Conservation (phyloP, 202 grass and related monocot genomes). For the Musa balbisiana region DNA sequence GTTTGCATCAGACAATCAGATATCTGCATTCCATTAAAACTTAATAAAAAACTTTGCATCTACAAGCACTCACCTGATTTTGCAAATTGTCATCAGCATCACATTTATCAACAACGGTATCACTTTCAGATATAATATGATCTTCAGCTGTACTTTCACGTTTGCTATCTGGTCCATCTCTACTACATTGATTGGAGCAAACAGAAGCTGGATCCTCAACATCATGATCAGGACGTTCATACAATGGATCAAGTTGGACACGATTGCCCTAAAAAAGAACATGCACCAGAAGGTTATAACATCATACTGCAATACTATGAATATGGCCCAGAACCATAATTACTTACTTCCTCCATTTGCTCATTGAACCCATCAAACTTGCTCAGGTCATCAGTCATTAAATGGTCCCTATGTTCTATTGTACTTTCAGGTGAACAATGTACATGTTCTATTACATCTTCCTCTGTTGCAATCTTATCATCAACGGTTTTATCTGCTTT, state of each 20-base stretch:
- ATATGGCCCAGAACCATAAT: neutral
- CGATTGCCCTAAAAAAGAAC: neutral
- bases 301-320: neutral
- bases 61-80: slow-evolving; percentile 32
- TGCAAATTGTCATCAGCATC: slow-evolving; percentile 23
- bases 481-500: slow-evolving; percentile 21
- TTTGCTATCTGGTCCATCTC: slow-evolving; percentile 19
- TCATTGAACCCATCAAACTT: neutral
- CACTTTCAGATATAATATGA: neutral
- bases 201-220: slow-evolving; percentile 18
- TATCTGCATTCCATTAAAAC: neutral
- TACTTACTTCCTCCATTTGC: slow-evolving; percentile 10
- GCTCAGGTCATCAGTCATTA: neutral
- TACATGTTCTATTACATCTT: slow-evolving; percentile 21
- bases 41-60: neutral
- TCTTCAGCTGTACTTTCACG: neutral
- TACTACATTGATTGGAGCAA: slow-evolving; percentile 12
- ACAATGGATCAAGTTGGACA: neutral
- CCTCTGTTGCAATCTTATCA: slow-evolving; percentile 14
- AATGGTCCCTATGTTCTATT: slow-evolving; percentile 10
- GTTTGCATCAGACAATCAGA: neutral
- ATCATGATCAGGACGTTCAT: neutral
- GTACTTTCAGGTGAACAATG: slow-evolving; percentile 9
- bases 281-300: neutral
- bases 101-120: slow-evolving; percentile 11